A percentile compares a stretch with the other conserved stretches of the same genome.
Evolutionary conservation across 2,329 filamentous ascomycete species (phyloP).

Genomic region (Diplodia mutila): DNA sequence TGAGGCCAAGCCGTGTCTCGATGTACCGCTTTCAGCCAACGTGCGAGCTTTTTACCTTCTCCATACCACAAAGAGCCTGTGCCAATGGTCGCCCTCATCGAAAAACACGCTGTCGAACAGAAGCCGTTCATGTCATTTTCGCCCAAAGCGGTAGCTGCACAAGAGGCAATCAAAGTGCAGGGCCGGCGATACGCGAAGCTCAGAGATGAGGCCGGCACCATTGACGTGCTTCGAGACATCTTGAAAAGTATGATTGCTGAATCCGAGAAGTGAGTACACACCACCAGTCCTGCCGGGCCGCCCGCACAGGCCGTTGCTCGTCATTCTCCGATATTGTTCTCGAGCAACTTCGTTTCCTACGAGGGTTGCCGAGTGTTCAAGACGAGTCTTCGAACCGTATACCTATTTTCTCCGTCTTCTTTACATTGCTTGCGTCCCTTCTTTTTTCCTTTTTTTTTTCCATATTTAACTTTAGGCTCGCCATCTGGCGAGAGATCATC

Average conservation of each 20-base stretch:
- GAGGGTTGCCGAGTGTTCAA: not conserved
- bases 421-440: not conserved
- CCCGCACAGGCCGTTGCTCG: not conserved
- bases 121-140: conserved; percentile 14
- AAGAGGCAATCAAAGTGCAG: conserved; percentile 14
- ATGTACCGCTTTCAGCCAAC: not conserved
- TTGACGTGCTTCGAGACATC: conserved; percentile 6
- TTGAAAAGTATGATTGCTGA: conserved; percentile 6
- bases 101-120: conserved; percentile 11
- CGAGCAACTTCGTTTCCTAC: not conserved
- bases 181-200: conserved; percentile 15
- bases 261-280: conserved; percentile 14
- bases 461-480: conserved; percentile 21
- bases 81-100: conserved; percentile 17
- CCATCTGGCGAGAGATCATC: conserved; percentile 19
- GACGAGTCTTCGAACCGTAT: not conserved
- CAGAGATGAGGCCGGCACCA: conserved; percentile 11
- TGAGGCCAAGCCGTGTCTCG: conserved; percentile 17
- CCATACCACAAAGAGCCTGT: not conserved
- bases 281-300: not conserved
- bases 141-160: conserved; percentile 10
- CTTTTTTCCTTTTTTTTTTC: not conserved
- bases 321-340: not conserved
- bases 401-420: not conserved
- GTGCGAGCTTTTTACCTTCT: not conserved